These are phyloP conservation scores for Globisporangium abappressorium DNA, from an alignment of 352 stramenopile species.

Conservation along the genomic window DNA sequence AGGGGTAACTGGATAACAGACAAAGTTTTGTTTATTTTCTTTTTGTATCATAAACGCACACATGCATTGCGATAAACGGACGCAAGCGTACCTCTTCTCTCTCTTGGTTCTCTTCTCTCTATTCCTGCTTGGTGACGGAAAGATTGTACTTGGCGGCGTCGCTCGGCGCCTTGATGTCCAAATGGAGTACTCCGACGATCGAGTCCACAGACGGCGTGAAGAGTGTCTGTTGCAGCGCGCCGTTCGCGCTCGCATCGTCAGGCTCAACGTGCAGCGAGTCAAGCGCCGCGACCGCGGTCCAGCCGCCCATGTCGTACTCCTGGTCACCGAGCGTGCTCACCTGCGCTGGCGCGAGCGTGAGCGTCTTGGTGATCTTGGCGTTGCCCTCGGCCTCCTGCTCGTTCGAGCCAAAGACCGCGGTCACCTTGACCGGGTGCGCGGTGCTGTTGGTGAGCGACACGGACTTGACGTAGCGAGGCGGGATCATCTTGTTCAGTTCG, in stretches of 20 bases:
- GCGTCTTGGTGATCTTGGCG: slow-evolving; percentile 56
- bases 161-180: slow-evolving; percentile 49
- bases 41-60: neutral
- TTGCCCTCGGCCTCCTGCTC: slow-evolving; percentile 65
- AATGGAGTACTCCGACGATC: slow-evolving; percentile 59
- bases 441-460: slow-evolving; percentile 73
- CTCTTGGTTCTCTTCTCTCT: slow-evolving; percentile 8
- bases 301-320: slow-evolving; percentile 79
- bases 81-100: neutral
- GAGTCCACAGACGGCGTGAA: slow-evolving; percentile 55
- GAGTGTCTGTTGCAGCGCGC: slow-evolving; percentile 30
- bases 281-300: slow-evolving; percentile 60
- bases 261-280: slow-evolving; percentile 56
- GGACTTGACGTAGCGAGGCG: slow-evolving; percentile 69
- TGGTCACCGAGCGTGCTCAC: slow-evolving; percentile 48
- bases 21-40: neutral
- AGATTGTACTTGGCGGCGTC: slow-evolving; percentile 36
- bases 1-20: neutral
- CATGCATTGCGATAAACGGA: neutral
- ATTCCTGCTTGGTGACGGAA: slow-evolving; percentile 38
- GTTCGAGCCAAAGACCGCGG: slow-evolving; percentile 64
- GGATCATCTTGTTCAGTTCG: slow-evolving; percentile 17
- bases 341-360: slow-evolving; percentile 40
- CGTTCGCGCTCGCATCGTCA: slow-evolving; percentile 17
- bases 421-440: slow-evolving; percentile 51